Evolutionary conservation across 1,284 basidiomycete species (phyloP).

Genomic region (Ceratobasidium sp.): DNA sequence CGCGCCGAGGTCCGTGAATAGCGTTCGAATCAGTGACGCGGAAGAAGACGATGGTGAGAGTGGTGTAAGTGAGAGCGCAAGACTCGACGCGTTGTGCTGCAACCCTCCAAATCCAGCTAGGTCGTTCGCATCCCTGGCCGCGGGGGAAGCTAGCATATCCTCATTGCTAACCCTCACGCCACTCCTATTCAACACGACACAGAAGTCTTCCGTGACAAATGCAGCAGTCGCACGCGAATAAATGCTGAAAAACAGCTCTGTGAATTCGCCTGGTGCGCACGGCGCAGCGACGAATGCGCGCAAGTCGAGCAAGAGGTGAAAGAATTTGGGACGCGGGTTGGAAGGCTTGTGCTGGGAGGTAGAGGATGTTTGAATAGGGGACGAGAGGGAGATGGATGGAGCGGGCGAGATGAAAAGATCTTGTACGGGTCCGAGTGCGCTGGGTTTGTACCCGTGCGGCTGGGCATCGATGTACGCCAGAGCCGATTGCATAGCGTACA

Average conservation of each 20-base stretch:
- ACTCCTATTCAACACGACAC: slow-evolving; percentile 87
- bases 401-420: slow-evolving; percentile 48
- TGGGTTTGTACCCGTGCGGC: slow-evolving; percentile 51
- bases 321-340: slow-evolving; percentile 65
- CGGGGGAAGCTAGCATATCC: neutral
- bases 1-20: slow-evolving; percentile 87
- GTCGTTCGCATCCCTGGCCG: neutral
- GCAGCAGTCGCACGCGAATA: slow-evolving; percentile 84
- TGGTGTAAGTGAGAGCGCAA: slow-evolving; percentile 48
- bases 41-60: slow-evolving; percentile 47
- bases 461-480: slow-evolving; percentile 78
- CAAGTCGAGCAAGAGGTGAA: slow-evolving; percentile 87
- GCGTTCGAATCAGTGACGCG: slow-evolving; percentile 67
- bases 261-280: slow-evolving; percentile 88
- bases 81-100: slow-evolving; percentile 11
- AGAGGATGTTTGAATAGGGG: slow-evolving; percentile 52
- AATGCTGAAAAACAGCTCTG: slow-evolving; percentile 92
- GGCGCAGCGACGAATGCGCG: slow-evolving; percentile 90
- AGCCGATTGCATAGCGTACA: slow-evolving; percentile 85
- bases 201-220: slow-evolving; percentile 95
- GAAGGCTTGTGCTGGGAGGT: slow-evolving; percentile 36
- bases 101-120: slow-evolving; percentile 6
- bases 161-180: slow-evolving; percentile 74
- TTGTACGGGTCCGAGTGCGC: slow-evolving; percentile 54
- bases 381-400: slow-evolving; percentile 56